Percentiles rank a stretch among this genome's conserved stretches.
Evolutionary conservation across 1,139 yeast genomes (phyloP).

Genomic region (Petasospora rhodanensis): DNA sequence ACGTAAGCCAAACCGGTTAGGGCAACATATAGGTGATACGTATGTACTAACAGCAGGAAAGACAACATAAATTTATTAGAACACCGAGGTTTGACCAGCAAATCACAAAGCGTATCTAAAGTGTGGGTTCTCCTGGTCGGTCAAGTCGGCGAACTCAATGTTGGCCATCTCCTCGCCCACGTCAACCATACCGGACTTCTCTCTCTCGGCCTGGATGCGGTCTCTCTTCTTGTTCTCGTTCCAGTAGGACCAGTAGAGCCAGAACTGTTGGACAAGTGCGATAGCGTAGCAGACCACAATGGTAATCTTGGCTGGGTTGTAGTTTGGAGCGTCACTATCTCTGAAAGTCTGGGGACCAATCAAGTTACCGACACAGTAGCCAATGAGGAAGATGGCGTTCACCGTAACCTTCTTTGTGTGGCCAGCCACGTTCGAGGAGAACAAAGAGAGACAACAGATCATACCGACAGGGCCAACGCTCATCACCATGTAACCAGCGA

Average conservation of each 20-base stretch:
- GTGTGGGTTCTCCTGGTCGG: constrained; percentile 44
- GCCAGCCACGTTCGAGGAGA: constrained; percentile 42
- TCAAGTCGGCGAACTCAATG: constrained; percentile 46
- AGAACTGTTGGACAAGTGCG: background rate
- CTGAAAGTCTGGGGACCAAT: constrained; percentile 24
- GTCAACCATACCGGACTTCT: background rate
- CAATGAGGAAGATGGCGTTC: constrained; percentile 40
- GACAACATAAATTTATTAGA: too few species aligned
- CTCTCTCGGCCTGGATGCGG: constrained; percentile 12
- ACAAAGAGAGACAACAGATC: constrained; percentile 22
- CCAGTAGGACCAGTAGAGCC: constrained; percentile 3
- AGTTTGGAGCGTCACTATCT: background rate
- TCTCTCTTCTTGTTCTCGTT: constrained; percentile 33
- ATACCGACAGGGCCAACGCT: constrained; percentile 21
- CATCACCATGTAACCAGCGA: constrained; percentile 40
- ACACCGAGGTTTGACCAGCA: too few species aligned
- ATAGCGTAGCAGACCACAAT: background rate
- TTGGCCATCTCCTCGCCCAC: constrained; percentile 31
- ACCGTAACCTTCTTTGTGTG: constrained; percentile 52
- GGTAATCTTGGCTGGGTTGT: constrained; percentile 1
- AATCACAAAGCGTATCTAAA: constrained; percentile 36
- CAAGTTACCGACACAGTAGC: constrained; percentile 46
- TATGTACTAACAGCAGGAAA: too few species aligned
- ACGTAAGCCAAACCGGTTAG: too few species aligned
- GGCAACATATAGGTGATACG: too few species aligned